Base-by-base conservation (phyloP, 2,329 filamentous ascomycete genomes). In the Cordyceps sp. region DNA sequence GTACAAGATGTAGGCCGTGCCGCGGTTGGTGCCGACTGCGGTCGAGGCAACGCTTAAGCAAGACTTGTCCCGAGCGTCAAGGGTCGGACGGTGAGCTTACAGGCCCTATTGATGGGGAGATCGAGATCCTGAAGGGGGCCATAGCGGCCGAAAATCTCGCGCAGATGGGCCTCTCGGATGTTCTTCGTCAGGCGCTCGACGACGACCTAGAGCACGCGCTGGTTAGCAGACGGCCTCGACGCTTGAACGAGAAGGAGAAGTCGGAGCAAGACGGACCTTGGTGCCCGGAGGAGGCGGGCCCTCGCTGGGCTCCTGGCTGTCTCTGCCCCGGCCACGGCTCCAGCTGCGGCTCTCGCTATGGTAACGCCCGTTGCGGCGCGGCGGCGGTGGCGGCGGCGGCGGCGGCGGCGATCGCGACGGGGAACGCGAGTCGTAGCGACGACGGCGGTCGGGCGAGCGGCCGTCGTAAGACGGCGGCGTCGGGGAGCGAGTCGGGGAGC, bases 161-260 rank as follows among this genome's bases (percentile, higher is more conserved):
- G 70, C 6, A 98, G 62, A 47, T 98, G 90, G 14, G 71, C 70
- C 51, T 88, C 82, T 36, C 82, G 92, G 44, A 98, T 78, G 47
- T 93, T 96, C 54, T 92, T 93, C 4, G 88, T 93, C 47, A 98
- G 66, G 39, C 92, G 86, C 55, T 98, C 90, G 29, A 98, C 80
- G 14, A 98, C 84, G 50, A 98, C 86, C 82, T 94, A 45, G 3
- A 21, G 7, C 10, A 6, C 3, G 5, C 15, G 7, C 10, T 9
- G 12, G 16, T 34, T n/a, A 34, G 15, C 18, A n/a, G n/a, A n/a
- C n/a, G n/a, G n/a, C n/a, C n/a, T n/a, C n/a, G n/a, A n/a, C 12
- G 23, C 16, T 17, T 2, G 10, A 17, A 7, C 26, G 25, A 10
- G 19, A 21, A 2, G 22, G n/a, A 29, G 6, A 28, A 14, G 14